phyloP scores from a whole-genome alignment of 2,329 filamentous ascomycete genomes.

The Claviceps digitariae region DNA sequence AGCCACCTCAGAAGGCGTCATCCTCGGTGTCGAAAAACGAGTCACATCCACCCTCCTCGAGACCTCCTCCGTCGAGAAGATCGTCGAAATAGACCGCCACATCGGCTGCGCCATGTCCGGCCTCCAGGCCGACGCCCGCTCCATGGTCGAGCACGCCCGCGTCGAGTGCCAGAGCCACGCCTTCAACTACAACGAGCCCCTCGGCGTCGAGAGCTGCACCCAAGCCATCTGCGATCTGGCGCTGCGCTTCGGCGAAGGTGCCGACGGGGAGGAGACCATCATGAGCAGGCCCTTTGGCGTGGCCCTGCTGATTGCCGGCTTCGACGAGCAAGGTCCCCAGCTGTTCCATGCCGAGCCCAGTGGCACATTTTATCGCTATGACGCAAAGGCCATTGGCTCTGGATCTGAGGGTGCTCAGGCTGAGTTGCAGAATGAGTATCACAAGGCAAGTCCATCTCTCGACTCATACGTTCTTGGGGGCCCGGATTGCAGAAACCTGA shows the following conservation, averaged over 20 bases:
- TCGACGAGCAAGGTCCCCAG: conserved; percentile 92
- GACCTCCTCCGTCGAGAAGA: conserved; percentile 97
- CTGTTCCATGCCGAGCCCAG: conserved; percentile 97
- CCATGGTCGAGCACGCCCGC: conserved; percentile 95
- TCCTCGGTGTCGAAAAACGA: conserved; percentile 97
- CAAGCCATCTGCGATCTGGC: conserved; percentile 98
- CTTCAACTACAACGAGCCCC: conserved; percentile 94
- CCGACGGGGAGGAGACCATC: conserved; percentile 95
- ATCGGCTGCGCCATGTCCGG: conserved; percentile 99
- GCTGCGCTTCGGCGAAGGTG: conserved; percentile 90
- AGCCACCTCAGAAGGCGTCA: conserved; percentile 85
- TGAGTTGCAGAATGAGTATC: conserved; percentile 96
- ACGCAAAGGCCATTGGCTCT: conserved; percentile 96
- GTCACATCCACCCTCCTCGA: conserved; percentile 96
- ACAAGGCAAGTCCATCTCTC: conserved; percentile 47
- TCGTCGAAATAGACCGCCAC: conserved; percentile 97
- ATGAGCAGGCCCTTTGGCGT: conserved; percentile 98
- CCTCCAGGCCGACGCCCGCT: conserved; percentile 90
- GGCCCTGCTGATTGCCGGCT: conserved; percentile 88
- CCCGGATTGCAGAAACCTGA: not conserved
- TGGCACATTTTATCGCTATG: conserved; percentile 97
- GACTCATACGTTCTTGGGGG: not conserved
- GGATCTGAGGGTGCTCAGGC: conserved; percentile 96
- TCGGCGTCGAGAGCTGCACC: conserved; percentile 94
- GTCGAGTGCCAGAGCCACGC: conserved; percentile 95